These are phyloP conservation scores for Lichtheimia hyalospora DNA, from an alignment of 371 early-diverging fungal genomes.

Conservation along the genomic window DNA sequence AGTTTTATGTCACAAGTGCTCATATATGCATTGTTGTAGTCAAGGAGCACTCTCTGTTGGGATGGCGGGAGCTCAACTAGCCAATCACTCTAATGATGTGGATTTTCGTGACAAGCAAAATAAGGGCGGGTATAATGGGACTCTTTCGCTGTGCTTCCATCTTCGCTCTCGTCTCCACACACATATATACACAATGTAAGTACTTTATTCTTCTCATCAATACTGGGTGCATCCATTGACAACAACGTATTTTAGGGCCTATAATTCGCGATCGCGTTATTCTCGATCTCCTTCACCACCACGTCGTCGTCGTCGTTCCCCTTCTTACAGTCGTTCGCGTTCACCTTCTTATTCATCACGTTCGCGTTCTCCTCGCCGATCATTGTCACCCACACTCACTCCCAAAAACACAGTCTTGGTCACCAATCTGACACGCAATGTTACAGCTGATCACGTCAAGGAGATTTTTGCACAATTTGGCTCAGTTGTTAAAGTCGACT, in stretches of 20 bases:
- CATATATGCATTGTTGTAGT: too few relatives aligned
- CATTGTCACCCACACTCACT: slow-evolving; percentile 1
- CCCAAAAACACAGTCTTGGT: slow-evolving; percentile 12
- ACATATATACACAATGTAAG: background rate
- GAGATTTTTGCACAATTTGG: slow-evolving; percentile 52
- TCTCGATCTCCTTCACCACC: slow-evolving; percentile 23
- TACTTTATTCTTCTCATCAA: background rate
- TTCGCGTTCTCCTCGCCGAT: slow-evolving; percentile 14
- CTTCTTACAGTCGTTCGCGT: slow-evolving; percentile 20
- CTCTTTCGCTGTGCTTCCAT: too few relatives aligned
- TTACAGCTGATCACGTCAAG: slow-evolving; percentile 41
- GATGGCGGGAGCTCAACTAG: too few relatives aligned
- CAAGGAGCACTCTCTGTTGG: too few relatives aligned
- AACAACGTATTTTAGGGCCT: background rate
- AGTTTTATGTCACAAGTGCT: too few relatives aligned
- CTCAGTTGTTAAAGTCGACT: slow-evolving; percentile 30
- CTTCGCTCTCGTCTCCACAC: background rate
- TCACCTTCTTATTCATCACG: slow-evolving; percentile 14
- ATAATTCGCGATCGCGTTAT: slow-evolving; percentile 12
- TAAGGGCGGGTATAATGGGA: too few relatives aligned
- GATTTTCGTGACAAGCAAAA: too few relatives aligned
- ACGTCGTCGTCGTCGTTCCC: slow-evolving; percentile 21
- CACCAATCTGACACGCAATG: slow-evolving; percentile 30
- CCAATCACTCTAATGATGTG: too few relatives aligned
- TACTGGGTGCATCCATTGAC: too few relatives aligned